Percentiles rank a stretch among this genome's conserved stretches.
Evolutionary conservation across 1,139 yeast genomes (phyloP).

Genomic region (Diutina scorzettiae): DNA sequence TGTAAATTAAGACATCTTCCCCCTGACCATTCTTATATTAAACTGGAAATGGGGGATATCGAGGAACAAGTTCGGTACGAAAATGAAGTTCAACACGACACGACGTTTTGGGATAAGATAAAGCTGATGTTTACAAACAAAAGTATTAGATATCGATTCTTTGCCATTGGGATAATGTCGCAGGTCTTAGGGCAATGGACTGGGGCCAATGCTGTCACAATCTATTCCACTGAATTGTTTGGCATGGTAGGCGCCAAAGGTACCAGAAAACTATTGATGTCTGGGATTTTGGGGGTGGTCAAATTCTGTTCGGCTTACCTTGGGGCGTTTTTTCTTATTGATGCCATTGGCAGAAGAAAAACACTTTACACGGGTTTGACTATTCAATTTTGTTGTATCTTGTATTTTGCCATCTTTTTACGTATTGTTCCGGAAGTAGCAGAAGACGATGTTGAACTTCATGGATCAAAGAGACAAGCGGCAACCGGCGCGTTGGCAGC

Average conservation of each 20-base stretch:
- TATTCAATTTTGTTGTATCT: constrained; percentile 9
- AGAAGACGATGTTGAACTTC: constrained; percentile 15
- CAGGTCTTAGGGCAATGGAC: constrained; percentile 51
- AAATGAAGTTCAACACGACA: constrained; percentile 20
- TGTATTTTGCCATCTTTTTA: constrained; percentile 35
- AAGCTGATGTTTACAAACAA: constrained; percentile 23
- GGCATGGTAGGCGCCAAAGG: constrained; percentile 32
- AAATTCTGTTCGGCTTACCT: constrained; percentile 33
- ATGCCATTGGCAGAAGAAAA: constrained; percentile 33
- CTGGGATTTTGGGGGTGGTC: constrained; percentile 37
- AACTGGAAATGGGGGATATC: constrained; percentile 41
- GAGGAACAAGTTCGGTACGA: constrained; percentile 33
- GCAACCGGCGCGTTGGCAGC: constrained; percentile 42
- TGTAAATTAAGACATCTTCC: constrained; percentile 38
- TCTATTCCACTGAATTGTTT: constrained; percentile 46
- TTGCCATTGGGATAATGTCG: constrained; percentile 27
- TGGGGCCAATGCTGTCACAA: constrained; percentile 53
- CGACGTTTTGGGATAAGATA: constrained; percentile 16
- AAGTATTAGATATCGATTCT: constrained; percentile 33
- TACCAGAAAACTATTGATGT: constrained; percentile 28
- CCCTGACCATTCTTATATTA: constrained; percentile 36
- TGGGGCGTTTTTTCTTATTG: constrained; percentile 36
- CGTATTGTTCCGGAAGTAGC: constrained; percentile 36
- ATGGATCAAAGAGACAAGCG: constrained; percentile 23
- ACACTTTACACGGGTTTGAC: constrained; percentile 28